A percentile compares a stretch with the other conserved stretches of the same genome.
phyloP scores from a whole-genome alignment of 306 rosid species.

The Vigna mungo region DNA sequence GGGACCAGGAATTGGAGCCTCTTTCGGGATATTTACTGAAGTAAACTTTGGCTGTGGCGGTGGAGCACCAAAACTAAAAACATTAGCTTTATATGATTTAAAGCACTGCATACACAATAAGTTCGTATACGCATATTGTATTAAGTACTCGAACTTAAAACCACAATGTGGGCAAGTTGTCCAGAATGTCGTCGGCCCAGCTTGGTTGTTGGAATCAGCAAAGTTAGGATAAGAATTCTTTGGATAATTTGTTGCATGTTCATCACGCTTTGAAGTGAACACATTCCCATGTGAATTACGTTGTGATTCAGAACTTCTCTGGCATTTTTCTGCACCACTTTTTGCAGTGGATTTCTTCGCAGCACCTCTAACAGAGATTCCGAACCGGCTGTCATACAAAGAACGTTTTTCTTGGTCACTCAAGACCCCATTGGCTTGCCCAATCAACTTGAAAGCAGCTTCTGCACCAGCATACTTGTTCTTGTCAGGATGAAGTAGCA shows the following conservation, averaged over 20 bases:
- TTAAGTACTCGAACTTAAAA: slow-evolving; percentile 52
- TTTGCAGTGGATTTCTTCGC: slow-evolving; percentile 43
- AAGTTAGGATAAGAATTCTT: slow-evolving; percentile 38
- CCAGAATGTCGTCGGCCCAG: slow-evolving; percentile 60
- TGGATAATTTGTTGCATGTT: slow-evolving; percentile 45
- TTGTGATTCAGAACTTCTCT: slow-evolving; percentile 34
- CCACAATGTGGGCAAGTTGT: slow-evolving; percentile 66
- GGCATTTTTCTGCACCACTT: slow-evolving; percentile 40
- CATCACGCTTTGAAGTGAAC: slow-evolving; percentile 36
- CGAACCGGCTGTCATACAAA: slow-evolving; percentile 52
- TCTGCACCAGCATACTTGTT: slow-evolving; percentile 89
- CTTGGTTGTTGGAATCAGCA: slow-evolving; percentile 43
- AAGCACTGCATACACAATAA: slow-evolving; percentile 62
- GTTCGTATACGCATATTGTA: slow-evolving; percentile 31
- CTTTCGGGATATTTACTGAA: slow-evolving; percentile 35
- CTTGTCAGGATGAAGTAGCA: slow-evolving; percentile 92
- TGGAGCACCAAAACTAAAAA: slow-evolving; percentile 39
- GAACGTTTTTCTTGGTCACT: slow-evolving; percentile 62
- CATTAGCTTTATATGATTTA: slow-evolving; percentile 55
- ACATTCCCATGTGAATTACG: slow-evolving; percentile 49
- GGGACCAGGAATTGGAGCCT: slow-evolving; percentile 35
- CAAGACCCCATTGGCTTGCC: slow-evolving; percentile 79
- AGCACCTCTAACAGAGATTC: slow-evolving; percentile 38
- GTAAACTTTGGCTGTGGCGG: slow-evolving; percentile 34
- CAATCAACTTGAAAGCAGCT: slow-evolving; percentile 86